A percentile compares a stretch with the other conserved stretches of the same genome.
phyloP scores from a whole-genome alignment of 2,329 filamentous ascomycete genomes.

The Pseudocercospora crystallina region DNA sequence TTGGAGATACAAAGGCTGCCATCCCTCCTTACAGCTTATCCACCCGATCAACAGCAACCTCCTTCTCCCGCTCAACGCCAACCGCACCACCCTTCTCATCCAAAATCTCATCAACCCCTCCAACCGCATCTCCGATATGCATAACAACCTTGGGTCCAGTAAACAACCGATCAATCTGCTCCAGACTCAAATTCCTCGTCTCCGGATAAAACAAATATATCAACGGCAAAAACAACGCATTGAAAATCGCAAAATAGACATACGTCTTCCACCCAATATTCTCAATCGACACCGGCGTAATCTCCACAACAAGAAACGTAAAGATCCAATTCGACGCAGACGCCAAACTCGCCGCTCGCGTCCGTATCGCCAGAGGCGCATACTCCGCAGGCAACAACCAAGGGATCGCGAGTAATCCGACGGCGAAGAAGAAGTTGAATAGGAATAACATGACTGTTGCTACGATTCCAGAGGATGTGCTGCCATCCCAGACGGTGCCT shows the following conservation, averaged over 20 bases:
- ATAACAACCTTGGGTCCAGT: slow-evolving; percentile 30
- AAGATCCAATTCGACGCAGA: slow-evolving; percentile 57
- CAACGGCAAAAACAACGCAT: slow-evolving; percentile 55
- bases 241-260: slow-evolving; percentile 52
- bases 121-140: slow-evolving; percentile 17
- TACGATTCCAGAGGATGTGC: slow-evolving; percentile 42
- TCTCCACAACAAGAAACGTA: slow-evolving; percentile 38
- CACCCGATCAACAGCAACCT: slow-evolving; percentile 7
- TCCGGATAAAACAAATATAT: slow-evolving; percentile 59
- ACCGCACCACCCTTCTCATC: not conserved
- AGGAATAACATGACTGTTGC: slow-evolving; percentile 44
- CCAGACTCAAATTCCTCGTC: slow-evolving; percentile 44
- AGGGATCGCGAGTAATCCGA: slow-evolving; percentile 63
- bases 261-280: slow-evolving; percentile 37
- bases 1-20: not conserved
- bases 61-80: slow-evolving; percentile 1
- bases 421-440: slow-evolving; percentile 36
- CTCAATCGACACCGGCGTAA: slow-evolving; percentile 41
- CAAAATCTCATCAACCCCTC: slow-evolving; percentile 9
- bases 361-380: slow-evolving; percentile 86
- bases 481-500: slow-evolving; percentile 43
- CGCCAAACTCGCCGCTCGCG: slow-evolving; percentile 90
- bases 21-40: not conserved
- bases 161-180: slow-evolving; percentile 56
- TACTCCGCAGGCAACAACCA: slow-evolving; percentile 97